Percentiles rank a stretch among this genome's conserved stretches.
Evolutionary conservation across 768 basidiomycete genomes (phyloP).

Genomic region (Austroboletus eburneus): DNA sequence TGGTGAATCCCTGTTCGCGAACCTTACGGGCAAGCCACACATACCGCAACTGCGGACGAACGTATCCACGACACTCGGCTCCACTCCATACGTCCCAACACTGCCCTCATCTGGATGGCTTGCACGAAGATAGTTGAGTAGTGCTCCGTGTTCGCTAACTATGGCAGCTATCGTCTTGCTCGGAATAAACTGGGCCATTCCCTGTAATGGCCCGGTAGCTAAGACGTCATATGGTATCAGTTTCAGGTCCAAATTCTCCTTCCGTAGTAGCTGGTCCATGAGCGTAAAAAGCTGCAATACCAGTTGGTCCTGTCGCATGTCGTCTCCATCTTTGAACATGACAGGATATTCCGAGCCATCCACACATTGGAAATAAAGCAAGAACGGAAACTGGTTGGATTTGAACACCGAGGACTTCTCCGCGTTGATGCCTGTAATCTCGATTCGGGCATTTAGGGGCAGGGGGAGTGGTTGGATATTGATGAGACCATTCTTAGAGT

Average conservation of each 20-base stretch:
- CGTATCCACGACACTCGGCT: slow-evolving; percentile 90
- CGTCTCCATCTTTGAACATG: slow-evolving; percentile 99
- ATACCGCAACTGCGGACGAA: slow-evolving; percentile 95
- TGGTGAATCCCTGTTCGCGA: slow-evolving; percentile 10
- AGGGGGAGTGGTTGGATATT: slow-evolving; percentile 79
- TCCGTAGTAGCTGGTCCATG: slow-evolving; percentile 90
- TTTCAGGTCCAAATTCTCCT: slow-evolving; percentile 93
- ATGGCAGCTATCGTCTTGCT: slow-evolving; percentile 96
- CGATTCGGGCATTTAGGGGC: slow-evolving; percentile 84
- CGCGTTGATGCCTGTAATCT: slow-evolving; percentile 80
- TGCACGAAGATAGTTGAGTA: slow-evolving; percentile 84
- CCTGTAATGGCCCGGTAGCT: slow-evolving; percentile 87
- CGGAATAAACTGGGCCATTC: slow-evolving; percentile 94
- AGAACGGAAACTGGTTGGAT: slow-evolving; percentile 89
- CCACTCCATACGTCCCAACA: slow-evolving; percentile 92
- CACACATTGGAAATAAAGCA: slow-evolving; percentile 84
- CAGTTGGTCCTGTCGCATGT: slow-evolving; percentile 97
- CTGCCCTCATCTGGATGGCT: slow-evolving; percentile 93
- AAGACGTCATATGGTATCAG: slow-evolving; percentile 89
- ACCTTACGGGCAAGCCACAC: slow-evolving; percentile 25
- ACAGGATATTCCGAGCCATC: slow-evolving; percentile 87
- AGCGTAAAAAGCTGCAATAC: slow-evolving; percentile 98
- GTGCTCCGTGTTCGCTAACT: slow-evolving; percentile 83
- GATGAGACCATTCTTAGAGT: slow-evolving; percentile 80
- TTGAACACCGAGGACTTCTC: slow-evolving; percentile 97